These are phyloP conservation scores for Actinomortierella wolfii DNA, from an alignment of 371 early-diverging fungal genomes.

Conservation along the genomic window DNA sequence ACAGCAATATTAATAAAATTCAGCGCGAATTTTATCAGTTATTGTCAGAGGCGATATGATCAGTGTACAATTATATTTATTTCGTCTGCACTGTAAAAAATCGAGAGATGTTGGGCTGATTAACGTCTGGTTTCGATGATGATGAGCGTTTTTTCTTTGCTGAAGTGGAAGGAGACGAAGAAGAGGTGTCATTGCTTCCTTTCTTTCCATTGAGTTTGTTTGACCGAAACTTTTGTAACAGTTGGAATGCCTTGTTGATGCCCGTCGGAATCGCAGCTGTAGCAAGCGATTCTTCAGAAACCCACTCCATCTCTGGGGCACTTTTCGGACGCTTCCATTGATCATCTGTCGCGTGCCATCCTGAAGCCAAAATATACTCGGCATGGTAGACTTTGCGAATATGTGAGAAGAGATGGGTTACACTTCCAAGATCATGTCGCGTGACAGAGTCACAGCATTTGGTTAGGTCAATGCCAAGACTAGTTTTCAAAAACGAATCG, in stretches of 20 bases:
- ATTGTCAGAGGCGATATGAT: not conserved
- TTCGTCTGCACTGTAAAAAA: too few relatives aligned
- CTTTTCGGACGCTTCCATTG: constrained; percentile 6
- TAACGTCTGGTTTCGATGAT: too few relatives aligned
- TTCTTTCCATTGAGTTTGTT: constrained; percentile 4
- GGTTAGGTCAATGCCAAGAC: constrained; percentile 22
- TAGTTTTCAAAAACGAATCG: constrained; percentile 38
- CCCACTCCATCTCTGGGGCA: constrained; percentile 51
- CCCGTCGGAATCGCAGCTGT: constrained; percentile 70
- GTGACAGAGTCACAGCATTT: constrained; percentile 11
- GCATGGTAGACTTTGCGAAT: constrained; percentile 67
- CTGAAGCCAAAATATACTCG: constrained; percentile 45
- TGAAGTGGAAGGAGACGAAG: too few relatives aligned
- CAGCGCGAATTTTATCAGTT: not conserved
- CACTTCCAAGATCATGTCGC: constrained; percentile 58
- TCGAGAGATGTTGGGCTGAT: too few relatives aligned
- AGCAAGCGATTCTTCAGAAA: constrained; percentile 55
- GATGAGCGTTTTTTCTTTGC: too few relatives aligned
- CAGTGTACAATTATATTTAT: too few relatives aligned
- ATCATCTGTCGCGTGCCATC: not conserved
- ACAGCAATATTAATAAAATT: not conserved
- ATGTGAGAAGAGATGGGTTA: constrained; percentile 75
- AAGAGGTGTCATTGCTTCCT: not conserved
- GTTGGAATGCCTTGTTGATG: constrained; percentile 63
- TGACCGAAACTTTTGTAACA: constrained; percentile 52